phyloP scores from a whole-genome alignment of 208 protist species.

The Tritrichomonas musculus region DNA sequence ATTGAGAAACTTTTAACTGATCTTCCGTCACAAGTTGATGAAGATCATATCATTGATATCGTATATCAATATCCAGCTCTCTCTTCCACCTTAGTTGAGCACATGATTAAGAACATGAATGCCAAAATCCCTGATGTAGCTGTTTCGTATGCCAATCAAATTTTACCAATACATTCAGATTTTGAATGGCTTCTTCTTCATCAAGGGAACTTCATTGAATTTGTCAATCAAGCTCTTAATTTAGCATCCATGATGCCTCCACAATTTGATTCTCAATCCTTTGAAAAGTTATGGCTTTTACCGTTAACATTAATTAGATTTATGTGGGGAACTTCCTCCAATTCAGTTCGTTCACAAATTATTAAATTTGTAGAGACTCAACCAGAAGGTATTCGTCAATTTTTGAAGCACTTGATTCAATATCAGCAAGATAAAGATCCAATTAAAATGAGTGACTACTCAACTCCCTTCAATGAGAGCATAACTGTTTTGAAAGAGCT shows the following conservation, averaged over 20 bases:
- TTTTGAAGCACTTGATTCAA: not conserved
- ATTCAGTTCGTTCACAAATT: not conserved
- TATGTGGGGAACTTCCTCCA: not conserved
- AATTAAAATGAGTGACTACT: not conserved
- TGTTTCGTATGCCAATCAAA: not conserved
- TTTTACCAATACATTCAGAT: not conserved
- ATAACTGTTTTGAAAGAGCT: not conserved
- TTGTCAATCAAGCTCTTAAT: not conserved
- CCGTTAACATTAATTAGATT: not conserved
- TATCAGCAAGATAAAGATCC: not conserved
- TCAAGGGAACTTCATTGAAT: not conserved
- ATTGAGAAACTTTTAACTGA: not conserved
- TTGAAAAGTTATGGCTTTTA: not conserved
- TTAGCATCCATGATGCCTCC: not conserved
- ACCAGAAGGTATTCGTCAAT: not conserved
- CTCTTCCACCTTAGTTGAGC: not conserved
- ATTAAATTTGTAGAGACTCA: not conserved
- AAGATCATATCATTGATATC: not conserved
- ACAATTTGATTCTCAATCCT: no score
- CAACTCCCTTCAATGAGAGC: not conserved
- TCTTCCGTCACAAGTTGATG: not conserved
- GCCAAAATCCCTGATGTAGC: not conserved
- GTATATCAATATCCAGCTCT: not conserved
- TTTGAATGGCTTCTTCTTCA: not conserved
- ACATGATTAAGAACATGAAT: not conserved